Evolutionary conservation across 2,329 filamentous ascomycete species (phyloP).

Genomic region (Ceratocystis destructans): DNA sequence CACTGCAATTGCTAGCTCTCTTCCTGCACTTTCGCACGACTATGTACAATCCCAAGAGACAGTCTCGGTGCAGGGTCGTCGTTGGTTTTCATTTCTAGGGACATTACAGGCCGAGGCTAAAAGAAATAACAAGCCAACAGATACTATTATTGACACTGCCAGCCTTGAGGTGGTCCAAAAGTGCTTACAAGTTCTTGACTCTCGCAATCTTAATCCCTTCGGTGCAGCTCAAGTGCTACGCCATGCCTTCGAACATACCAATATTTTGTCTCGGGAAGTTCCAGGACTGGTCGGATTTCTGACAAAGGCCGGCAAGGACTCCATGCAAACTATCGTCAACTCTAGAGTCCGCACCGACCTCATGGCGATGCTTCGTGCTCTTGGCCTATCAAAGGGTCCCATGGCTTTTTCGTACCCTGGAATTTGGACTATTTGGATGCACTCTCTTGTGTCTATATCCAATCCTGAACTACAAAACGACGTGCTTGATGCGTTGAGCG

Average conservation of each 20-base stretch:
- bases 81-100: conserved; percentile 42
- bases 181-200: conserved; percentile 32
- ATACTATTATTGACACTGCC: conserved; percentile 27
- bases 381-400: conserved; percentile 30
- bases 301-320: conserved; percentile 7
- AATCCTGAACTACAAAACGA: conserved; percentile 20
- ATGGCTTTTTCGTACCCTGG: conserved; percentile 26
- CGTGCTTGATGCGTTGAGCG: conserved; percentile 27
- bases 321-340: conserved; percentile 33
- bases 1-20: conserved; percentile 54
- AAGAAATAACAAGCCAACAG: conserved; percentile 21
- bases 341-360: conserved; percentile 57
- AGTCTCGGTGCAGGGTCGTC: conserved; percentile 50
- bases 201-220: conserved; percentile 43
- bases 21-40: conserved; percentile 70
- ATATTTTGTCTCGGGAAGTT: conserved; percentile 9
- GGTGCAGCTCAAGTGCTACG: conserved; percentile 37
- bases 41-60: conserved; percentile 57
- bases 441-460: conserved; percentile 28
- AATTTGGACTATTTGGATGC: conserved; percentile 35
- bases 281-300: conserved; percentile 14
- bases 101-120: conserved; percentile 22
- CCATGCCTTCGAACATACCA: conserved; percentile 15
- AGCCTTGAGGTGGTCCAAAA: conserved; percentile 20
- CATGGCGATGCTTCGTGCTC: conserved; percentile 48